These are phyloP conservation scores for Labyrinthula sp. DNA, from an alignment of 352 stramenopile genomes.

Conservation along the genomic window DNA sequence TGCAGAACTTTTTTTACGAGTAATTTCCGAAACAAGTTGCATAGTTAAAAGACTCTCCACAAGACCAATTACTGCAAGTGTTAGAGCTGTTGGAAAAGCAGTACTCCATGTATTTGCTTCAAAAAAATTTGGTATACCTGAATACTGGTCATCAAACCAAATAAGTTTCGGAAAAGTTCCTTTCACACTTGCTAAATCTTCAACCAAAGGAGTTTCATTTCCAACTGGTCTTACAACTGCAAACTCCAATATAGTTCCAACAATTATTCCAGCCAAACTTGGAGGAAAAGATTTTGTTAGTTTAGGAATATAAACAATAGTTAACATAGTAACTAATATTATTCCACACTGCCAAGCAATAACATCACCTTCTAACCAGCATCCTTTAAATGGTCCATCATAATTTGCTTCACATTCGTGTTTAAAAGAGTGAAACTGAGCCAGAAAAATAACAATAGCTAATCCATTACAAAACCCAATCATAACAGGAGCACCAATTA, in stretches of 20 bases:
- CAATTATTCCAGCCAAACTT: constrained; percentile 37
- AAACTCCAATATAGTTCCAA: constrained; percentile 48
- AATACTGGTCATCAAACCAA: constrained; percentile 31
- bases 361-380: constrained; percentile 35
- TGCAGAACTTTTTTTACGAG: constrained; percentile 26
- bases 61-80: constrained; percentile 38
- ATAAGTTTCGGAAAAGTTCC: constrained; percentile 31
- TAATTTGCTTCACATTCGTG: no score
- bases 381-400: not conserved
- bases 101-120: constrained; percentile 9
- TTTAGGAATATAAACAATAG: constrained; percentile 33
- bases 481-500: constrained; percentile 76
- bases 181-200: constrained; percentile 31
- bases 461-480: constrained; percentile 84
- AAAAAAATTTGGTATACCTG: constrained; percentile 2
- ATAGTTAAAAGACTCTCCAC: constrained; percentile 81
- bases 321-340: constrained; percentile 36
- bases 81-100: constrained; percentile 6
- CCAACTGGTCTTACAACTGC: constrained; percentile 39
- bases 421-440: constrained; percentile 68
- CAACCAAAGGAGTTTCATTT: constrained; percentile 31
- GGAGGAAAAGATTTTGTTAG: constrained; percentile 35
- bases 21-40: constrained; percentile 48
- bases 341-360: constrained; percentile 38
- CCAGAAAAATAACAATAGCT: constrained; percentile 72